Evolutionary conservation across 352 stramenopile genomes (phyloP).

Genomic region (Globisporangium cystogenes): DNA sequence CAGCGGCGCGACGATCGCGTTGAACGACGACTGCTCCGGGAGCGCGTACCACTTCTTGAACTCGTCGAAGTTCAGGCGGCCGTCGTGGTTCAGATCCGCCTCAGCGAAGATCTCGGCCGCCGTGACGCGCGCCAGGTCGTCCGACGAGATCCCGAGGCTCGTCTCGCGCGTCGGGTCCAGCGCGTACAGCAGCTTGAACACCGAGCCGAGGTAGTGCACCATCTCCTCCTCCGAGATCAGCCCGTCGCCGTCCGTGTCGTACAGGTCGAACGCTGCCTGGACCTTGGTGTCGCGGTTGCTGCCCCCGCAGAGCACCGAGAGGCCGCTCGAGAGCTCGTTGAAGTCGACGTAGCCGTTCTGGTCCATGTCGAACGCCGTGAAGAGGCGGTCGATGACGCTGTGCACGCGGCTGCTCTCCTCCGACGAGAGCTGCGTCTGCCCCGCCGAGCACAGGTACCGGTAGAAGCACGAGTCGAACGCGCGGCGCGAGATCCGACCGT

Average conservation of each 20-base stretch:
- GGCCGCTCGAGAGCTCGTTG: slow-evolving; percentile 65
- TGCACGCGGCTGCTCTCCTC: slow-evolving; percentile 55
- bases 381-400: slow-evolving; percentile 69
- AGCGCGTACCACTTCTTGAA: slow-evolving; percentile 83
- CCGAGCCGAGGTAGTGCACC: slow-evolving; percentile 77
- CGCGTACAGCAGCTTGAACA: slow-evolving; percentile 79
- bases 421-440: slow-evolving; percentile 25
- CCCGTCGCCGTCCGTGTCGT: slow-evolving; percentile 79
- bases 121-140: slow-evolving; percentile 62
- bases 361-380: slow-evolving; percentile 75
- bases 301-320: slow-evolving; percentile 66
- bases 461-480: slow-evolving; percentile 78
- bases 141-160: slow-evolving; percentile 50
- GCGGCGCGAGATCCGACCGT: slow-evolving; percentile 53
- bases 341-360: slow-evolving; percentile 67
- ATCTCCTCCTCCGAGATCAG: slow-evolving; percentile 84
- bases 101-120: slow-evolving; percentile 81
- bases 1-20: slow-evolving; percentile 62
- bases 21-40: slow-evolving; percentile 61
- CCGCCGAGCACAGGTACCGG: slow-evolving; percentile 43
- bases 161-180: slow-evolving; percentile 54
- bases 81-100: slow-evolving; percentile 82
- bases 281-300: slow-evolving; percentile 58
- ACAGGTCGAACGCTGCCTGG: slow-evolving; percentile 75
- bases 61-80: slow-evolving; percentile 79